Percentiles rank a stretch among this genome's conserved stretches.
Conservation (phyloP, 108 stramenopile genomes). For the Discostella stelligeroides region DNA sequence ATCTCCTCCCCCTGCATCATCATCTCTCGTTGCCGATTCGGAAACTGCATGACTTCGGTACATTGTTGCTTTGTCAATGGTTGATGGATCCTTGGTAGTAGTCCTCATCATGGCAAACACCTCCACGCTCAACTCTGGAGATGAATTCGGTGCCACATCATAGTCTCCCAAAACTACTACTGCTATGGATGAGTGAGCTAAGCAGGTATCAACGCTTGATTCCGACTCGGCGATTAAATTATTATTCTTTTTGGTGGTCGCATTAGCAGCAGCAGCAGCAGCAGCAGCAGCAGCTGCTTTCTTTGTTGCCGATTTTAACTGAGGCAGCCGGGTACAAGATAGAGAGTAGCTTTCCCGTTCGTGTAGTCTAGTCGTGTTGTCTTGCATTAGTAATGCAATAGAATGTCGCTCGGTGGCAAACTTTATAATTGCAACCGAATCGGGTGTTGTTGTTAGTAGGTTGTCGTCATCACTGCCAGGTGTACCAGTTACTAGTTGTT, state of each 20-base stretch:
- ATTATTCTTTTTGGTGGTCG: too few species aligned
- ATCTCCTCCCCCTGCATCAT: too few species aligned
- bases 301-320: not conserved
- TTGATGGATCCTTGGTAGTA: not conserved
- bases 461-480: too few species aligned
- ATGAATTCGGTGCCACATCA: not conserved
- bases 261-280: too few species aligned
- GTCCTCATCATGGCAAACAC: conserved; percentile 20
- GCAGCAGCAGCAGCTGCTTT: not conserved
- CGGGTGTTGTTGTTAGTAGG: too few species aligned
- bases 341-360: not conserved
- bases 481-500: too few species aligned
- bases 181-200: conserved; percentile 9
- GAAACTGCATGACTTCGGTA: not conserved
- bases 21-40: not conserved
- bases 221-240: not conserved
- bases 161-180: not conserved
- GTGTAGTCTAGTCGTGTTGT: not conserved
- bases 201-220: not conserved
- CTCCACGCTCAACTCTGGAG: conserved; percentile 5
- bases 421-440: not conserved
- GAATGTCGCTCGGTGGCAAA: conserved; percentile 37
- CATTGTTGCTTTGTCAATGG: not conserved
- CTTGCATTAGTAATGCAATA: conserved; percentile 10
- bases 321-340: not conserved